Conservation (phyloP, 169 alveolate genomes). For the Amoebophrya sp. region DNA sequence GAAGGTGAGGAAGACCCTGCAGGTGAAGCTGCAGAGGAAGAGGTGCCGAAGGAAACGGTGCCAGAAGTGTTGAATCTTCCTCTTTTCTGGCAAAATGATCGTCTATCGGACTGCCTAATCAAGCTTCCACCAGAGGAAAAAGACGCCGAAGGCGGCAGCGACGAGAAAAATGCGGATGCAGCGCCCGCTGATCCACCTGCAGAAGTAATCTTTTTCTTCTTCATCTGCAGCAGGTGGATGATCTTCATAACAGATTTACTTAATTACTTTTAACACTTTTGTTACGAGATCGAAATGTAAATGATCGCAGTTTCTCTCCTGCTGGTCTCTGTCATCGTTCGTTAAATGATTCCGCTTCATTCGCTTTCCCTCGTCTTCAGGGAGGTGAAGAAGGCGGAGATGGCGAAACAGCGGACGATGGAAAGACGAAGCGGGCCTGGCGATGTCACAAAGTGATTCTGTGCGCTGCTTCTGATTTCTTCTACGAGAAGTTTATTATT, state of each 20-base stretch:
- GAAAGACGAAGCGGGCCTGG: background rate
- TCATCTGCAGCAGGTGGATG: background rate
- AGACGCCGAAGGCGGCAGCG: background rate
- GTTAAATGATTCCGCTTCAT: background rate
- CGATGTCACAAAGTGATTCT: background rate
- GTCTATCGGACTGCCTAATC: background rate
- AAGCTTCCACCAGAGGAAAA: background rate
- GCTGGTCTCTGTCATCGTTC: background rate
- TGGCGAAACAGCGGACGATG: background rate
- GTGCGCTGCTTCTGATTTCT: background rate
- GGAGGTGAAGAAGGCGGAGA: background rate
- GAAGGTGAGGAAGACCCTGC: too few relatives aligned
- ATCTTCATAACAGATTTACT: background rate
- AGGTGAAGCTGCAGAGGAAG: background rate
- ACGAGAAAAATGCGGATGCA: background rate
- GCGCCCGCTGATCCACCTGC: background rate
- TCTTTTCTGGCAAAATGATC: background rate
- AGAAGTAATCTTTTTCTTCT: background rate
- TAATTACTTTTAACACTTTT: background rate
- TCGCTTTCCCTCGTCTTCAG: background rate
- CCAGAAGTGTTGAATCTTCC: background rate
- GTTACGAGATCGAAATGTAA: background rate
- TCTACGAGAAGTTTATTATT: background rate
- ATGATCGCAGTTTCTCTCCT: background rate
- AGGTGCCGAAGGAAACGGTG: constrained; percentile 16